phyloP scores from a whole-genome alignment of 116 monocot species.

The Cymodocea nodosa region DNA sequence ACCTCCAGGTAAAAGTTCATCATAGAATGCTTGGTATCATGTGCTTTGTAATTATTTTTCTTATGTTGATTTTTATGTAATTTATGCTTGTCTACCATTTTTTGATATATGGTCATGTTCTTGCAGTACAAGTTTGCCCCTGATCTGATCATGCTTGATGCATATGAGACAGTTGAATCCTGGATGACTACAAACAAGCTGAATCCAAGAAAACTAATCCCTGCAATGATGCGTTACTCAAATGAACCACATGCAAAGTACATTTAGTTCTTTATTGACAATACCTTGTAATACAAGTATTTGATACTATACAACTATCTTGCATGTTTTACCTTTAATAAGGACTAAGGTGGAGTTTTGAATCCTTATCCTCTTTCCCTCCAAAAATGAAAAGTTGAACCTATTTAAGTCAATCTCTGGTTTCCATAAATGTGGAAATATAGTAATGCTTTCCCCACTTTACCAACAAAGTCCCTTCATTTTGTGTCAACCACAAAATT shows the following conservation, averaged over 20 bases:
- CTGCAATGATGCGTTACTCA: constrained; percentile 98
- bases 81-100: not conserved
- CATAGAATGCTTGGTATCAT: not conserved
- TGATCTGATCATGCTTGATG: constrained; percentile 95
- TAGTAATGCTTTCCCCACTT: no score
- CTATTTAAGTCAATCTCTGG: no score
- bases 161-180: constrained; percentile 96
- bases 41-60: not conserved
- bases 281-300: no score
- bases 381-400: no score
- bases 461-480: no score
- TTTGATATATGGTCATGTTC: not conserved
- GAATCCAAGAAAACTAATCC: constrained; percentile 92
- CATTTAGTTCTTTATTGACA: not conserved
- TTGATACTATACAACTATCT: not conserved
- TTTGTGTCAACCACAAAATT: no score
- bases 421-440: no score
- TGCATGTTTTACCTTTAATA: not conserved
- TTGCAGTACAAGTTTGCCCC: constrained; percentile 99
- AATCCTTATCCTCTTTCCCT: no score
- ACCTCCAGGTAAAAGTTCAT: constrained; percentile 54
- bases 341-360: no score
- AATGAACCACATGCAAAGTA: constrained; percentile 99
- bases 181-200: constrained; percentile 89
- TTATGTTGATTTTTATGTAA: not conserved